These are phyloP conservation scores for Trametes pubescens DNA, from an alignment of 1,284 basidiomycete genomes.

Conservation along the genomic window DNA sequence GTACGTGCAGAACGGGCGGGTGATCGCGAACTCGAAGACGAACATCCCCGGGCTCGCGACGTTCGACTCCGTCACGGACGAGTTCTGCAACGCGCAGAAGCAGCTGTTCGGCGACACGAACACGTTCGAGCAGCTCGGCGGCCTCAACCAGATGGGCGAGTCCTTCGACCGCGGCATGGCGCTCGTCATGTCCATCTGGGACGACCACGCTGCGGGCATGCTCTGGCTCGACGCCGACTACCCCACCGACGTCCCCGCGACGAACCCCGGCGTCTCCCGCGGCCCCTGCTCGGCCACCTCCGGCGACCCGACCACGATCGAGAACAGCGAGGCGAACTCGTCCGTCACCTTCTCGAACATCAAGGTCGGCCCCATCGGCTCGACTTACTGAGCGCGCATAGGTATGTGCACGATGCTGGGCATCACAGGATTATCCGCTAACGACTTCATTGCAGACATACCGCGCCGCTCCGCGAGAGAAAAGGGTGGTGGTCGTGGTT, in stretches of 20 bases:
- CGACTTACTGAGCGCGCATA: slow-evolving; percentile 36
- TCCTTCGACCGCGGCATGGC: slow-evolving; percentile 59
- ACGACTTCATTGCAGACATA: background rate
- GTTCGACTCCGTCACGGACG: slow-evolving; percentile 48
- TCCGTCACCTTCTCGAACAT: slow-evolving; percentile 49
- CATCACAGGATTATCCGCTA: background rate
- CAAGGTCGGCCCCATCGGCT: slow-evolving; percentile 47
- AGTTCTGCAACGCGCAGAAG: slow-evolving; percentile 50
- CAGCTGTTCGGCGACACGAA: slow-evolving; percentile 50
- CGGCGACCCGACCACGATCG: slow-evolving; percentile 45
- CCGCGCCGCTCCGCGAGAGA: slow-evolving; percentile 1
- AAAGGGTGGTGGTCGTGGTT: slow-evolving; percentile 12
- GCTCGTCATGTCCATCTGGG: slow-evolving; percentile 60
- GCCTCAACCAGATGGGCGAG: slow-evolving; percentile 52
- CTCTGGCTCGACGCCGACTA: slow-evolving; percentile 52
- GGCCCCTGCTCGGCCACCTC: slow-evolving; percentile 48
- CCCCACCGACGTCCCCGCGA: slow-evolving; percentile 42
- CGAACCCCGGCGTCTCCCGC: slow-evolving; percentile 47
- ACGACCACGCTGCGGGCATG: slow-evolving; percentile 50
- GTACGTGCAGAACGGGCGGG: slow-evolving; percentile 59
- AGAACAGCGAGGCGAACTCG: slow-evolving; percentile 33
- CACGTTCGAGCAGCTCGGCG: slow-evolving; percentile 55
- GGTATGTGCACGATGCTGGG: background rate
- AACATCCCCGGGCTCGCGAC: slow-evolving; percentile 51
- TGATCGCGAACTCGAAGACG: slow-evolving; percentile 57